Base-by-base conservation (phyloP, 2,329 filamentous ascomycete species). In the Diaporthe longicolla region DNA sequence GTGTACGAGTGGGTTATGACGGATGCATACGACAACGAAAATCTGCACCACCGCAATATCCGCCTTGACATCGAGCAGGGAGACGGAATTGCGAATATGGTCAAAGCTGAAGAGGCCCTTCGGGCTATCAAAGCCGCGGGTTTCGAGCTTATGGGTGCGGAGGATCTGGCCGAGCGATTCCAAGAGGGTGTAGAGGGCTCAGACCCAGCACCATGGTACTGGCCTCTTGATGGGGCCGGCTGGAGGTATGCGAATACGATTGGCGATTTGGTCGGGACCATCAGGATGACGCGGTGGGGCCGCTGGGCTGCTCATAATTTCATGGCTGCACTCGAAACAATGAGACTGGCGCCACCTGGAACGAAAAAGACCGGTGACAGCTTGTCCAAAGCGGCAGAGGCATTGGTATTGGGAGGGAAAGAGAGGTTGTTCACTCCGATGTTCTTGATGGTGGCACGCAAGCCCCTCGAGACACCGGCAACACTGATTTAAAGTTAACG, bases 1-100 rank as follows among this genome's bases (percentile, higher is more conserved):
- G 93, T 94, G 50, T 94, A 94, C 82, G 93, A 95, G 81, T 95
- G 93, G 92, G 87, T 94, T 80, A 94, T 95, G 93, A 94, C 92
- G 17, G 92, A 94, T 77, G 84, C 88, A 57, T 95, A 94, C 83
- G 90, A 94, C 84, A 92, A 93, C 79, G 85, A 89, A 72, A 91
- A 93, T 84, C 83, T 88, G 2, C 85, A 89, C 76, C 93, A 95
- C 84, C 89, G 92, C 77, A 87, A 90, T 80, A 92, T 95, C 79
- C 90, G 93, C 77, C 88, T 94, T 29, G 93, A 91, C 77, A 94
- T 95, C 76, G 93, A 95, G 85, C 90, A 93, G 81, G 93, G 93
- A 78, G 90, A 95, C 79, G 93, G 93, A 78, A 94, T 95, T 80
- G 91, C 91, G 75, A 93, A 94, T 83, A 94, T 95, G 93, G 92